Base-by-base conservation (phyloP, 176 grass and related monocot genomes). In the Luzula sylvatica region DNA sequence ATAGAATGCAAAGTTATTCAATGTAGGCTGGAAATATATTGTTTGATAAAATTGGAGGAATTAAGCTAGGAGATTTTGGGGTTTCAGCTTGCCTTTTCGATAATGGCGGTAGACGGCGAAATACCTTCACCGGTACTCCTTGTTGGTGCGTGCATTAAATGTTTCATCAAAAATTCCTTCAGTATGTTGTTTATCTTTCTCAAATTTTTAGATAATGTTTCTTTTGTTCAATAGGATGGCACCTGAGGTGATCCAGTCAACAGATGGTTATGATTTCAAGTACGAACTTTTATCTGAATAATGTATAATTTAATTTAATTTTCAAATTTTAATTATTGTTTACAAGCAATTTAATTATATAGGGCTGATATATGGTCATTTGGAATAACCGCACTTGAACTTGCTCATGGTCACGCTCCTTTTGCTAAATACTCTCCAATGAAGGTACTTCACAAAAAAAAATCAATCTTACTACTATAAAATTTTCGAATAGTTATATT, bases 321-420 rank as follows among this genome's bases (percentile, higher is more conserved):
- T 18, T 72, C 23, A 53, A 2, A 51, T 38, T 52, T 56, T 13
- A 15, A 50, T 27, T 15, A 17, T 11, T 53, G 20, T 64, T 44
- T 70, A 46, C 14, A 8, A 24, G 44, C n/a, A n/a, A n/a, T n/a
- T n/a, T n/a, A 16, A 47, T 57, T 41, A 29, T 56, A 53, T 70
- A 96, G 92, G 75, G 92, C 84, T 76, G 92, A 96, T 41, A 86
- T 90, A 72, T 96, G 92, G 92, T 89, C 92, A 38, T 96, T 96
- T 72, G 92, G 92, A 69, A 96, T 96, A 56, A 96, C 92, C 46
- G 92, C 85, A 55, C 77, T 96, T 62, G 92, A 96, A 75, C 92
- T 96, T 62, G 92, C 92, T 44, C 92, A 86, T 72, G 92, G 92
- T 48, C 81, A 96, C 15, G 90, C 90, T 63, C 90, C 90, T 76